Percentiles rank a stretch among this genome's conserved stretches.
These are phyloP conservation scores for Aspergillus homomorphus DNA, from an alignment of 495 filamentous ascomycete species.

Conservation along the genomic window DNA sequence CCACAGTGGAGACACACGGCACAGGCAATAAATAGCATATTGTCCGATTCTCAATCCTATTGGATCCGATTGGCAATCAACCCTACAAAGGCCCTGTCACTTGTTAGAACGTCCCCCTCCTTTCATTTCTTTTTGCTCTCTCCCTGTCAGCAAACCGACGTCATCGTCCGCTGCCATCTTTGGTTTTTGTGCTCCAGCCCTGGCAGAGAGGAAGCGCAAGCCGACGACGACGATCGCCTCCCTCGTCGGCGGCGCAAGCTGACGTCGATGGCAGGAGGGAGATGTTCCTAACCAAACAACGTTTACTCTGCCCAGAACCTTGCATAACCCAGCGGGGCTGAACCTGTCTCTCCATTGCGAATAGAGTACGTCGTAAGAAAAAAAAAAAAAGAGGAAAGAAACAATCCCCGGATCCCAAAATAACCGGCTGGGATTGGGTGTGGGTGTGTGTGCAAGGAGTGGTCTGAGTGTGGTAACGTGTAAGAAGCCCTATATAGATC, in stretches of 20 bases:
- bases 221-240: not conserved
- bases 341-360: no score
- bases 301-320: not conserved
- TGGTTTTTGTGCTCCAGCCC: not conserved
- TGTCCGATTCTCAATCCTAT: not conserved
- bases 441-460: not conserved
- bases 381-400: not conserved
- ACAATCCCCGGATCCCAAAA: not conserved
- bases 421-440: not conserved
- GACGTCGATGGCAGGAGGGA: not conserved
- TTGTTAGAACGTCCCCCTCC: not conserved
- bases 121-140: no score
- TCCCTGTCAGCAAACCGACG: not conserved
- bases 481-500: conserved; percentile 2
- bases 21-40: not conserved
- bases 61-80: no score
- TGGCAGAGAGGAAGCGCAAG: not conserved
- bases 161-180: not conserved
- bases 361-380: no score
- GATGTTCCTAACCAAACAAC: no score
- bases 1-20: not conserved
- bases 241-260: not conserved
- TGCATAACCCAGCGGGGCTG: not conserved
- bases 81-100: not conserved
- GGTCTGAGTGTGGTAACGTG: no score